Conservation (phyloP, 2,329 filamentous ascomycete species). For the Canariomyces notabilis region DNA sequence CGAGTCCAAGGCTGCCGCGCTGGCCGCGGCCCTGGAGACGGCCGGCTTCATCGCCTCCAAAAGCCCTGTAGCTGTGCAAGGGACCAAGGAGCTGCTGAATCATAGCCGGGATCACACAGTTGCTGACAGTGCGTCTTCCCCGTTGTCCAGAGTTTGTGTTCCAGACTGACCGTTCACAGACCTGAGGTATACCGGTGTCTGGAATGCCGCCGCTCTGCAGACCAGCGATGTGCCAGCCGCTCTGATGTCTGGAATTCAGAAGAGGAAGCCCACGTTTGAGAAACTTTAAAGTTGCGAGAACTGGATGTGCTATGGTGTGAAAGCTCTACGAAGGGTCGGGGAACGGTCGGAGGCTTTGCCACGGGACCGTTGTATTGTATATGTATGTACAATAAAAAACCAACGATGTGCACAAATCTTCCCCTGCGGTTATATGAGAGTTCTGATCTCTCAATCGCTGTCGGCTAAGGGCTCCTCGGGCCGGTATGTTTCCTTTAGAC, state of each 20-base stretch:
- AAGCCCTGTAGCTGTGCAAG: conserved; percentile 81
- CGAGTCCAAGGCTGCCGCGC: conserved; percentile 56
- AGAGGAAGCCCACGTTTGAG: conserved; percentile 74
- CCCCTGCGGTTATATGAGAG: no score
- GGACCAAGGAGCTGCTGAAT: conserved; percentile 83
- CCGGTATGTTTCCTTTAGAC: conserved; percentile 31
- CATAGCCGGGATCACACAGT: conserved; percentile 74
- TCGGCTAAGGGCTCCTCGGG: conserved; percentile 28
- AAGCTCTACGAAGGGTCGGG: not conserved
- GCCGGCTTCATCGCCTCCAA: conserved; percentile 67
- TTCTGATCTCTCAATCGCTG: conserved; percentile 18
- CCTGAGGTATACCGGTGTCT: conserved; percentile 76
- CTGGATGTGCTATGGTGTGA: not conserved
- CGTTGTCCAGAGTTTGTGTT: not conserved
- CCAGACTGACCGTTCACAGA: conserved; percentile 37
- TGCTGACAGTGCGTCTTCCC: conserved; percentile 58
- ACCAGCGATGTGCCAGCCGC: conserved; percentile 71
- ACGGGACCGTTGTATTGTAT: not conserved
- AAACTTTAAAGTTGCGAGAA: conserved; percentile 57
- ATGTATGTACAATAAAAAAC: not conserved
- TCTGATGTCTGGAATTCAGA: conserved; percentile 70
- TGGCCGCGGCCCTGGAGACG: conserved; percentile 58
- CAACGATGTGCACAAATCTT: not conserved
- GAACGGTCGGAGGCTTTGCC: not conserved
- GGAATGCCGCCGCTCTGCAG: conserved; percentile 83